Evolutionary conservation across 805 yeast species (phyloP), one percentile per base, ranked within the genome.

Genomic region (Candida ulmi): DNA sequence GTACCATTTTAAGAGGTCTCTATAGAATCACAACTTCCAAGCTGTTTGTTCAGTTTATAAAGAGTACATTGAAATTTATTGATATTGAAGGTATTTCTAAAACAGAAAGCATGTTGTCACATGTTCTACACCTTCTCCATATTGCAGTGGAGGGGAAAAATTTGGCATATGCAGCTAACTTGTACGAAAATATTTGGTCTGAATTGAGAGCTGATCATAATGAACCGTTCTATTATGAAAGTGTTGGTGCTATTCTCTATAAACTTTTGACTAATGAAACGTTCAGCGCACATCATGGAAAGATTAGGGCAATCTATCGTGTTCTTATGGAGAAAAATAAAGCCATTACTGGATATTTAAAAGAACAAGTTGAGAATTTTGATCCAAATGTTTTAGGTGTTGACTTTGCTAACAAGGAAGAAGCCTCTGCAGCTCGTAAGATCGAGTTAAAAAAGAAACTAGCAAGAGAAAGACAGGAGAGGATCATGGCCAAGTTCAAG

Each of bases 401-500:
- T 13, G 40, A 43, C 8, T 15, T n/a, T 12, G 8, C 34, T 8
- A 16, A 35, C 8, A 34, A 15, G 9, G 23, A 32, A 4, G 28
- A 40, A 17, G 19, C 43, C 0, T 37, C 26, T 1, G 32, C 35
- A n/a, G n/a, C n/a, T n/a, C n/a, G n/a, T 1, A 47, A 49, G 19
- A 33, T 55, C 4, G 82, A 74, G 25, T 58, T 65, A 23, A 83
- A 76, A 28, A 69, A 68, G 42, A 87, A 82, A 64, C 85, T 74
- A 8, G 96, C 95, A 0, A 76, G 76, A 48, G 80, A 73, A 43
- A 76, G 90, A 47, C 83, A 79, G 49, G 74, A 72, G 1, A 82
- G 78, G 49, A 69, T 90, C 25, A 60, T 91, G 72, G 91, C 83
- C 1, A 86, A 82, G 42, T 75, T 91, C 55, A 84, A 82, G 47